Evolutionary conservation across 352 stramenopile genomes (phyloP), one percentile per base, ranked within the genome.

Genomic region (Phytophthora pinifolia): DNA sequence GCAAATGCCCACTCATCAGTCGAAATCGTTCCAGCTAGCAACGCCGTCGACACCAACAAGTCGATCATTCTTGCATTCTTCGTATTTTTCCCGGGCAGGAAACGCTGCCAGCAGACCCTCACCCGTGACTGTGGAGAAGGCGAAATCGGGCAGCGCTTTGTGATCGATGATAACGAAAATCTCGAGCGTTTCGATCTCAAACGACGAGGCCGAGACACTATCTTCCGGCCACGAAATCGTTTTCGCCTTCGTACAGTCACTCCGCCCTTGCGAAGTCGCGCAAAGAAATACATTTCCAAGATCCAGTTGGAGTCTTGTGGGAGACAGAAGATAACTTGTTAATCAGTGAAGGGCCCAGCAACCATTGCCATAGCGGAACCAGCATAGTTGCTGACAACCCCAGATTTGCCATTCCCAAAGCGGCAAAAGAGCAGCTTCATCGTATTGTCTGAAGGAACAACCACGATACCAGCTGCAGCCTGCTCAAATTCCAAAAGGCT

Each of bases 111-210:
- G n/a, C 8, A 34, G 9, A 9, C 46, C 41, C 22, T 44, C 14
- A 35, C 38, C 39, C 15, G 25, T 53, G 1, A 53, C 41, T 6
- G 7, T 27, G 1, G 37, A 41, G 29, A 52, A 35, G 8, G 27
- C 20, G n/a, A 57, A 57, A 20, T 34, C 13, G 15, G n/a, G 2
- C 31, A 57, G 14, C 29, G 15, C 9, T 18, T 41, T 5, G 4
- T 12, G 18, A 10, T 63, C 46, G n/a, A 57, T 18, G 37, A 53
- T 13, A 9, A 57, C n/a, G 33, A 63, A 46, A n/a, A 57, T 57
- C 18, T 63, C 46, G 1, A 57, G 22, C 3, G 22, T 57, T 13
- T 53, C 35, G 15, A 57, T 14, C 30, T 31, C 15, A 47, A 31
- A 37, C n/a, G 33, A 10, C 30, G 22, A 27, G 22, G 22, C 22